phyloP scores from a whole-genome alignment of 495 filamentous ascomycete genomes.

The Hypomontagnella submonticulosa region DNA sequence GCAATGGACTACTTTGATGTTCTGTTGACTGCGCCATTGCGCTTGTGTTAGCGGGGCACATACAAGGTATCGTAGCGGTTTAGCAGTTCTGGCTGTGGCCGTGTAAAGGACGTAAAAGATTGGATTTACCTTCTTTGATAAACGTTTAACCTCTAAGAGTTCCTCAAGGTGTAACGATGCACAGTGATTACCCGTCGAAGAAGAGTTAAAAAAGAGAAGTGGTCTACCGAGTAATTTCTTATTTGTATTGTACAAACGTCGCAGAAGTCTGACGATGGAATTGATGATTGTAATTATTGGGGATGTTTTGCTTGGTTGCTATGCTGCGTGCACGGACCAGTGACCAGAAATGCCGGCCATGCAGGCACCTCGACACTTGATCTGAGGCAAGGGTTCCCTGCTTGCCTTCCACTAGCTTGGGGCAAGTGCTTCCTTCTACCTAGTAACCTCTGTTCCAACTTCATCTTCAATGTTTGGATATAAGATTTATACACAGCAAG shows the following conservation, averaged over 20 bases:
- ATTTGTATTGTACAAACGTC: conserved; percentile 7
- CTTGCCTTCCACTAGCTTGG: neutral
- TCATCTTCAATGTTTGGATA: no score
- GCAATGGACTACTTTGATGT: conserved; percentile 20
- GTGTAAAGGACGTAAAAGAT: no score
- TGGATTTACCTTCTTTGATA: no score
- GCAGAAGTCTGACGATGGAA: conserved; percentile 7
- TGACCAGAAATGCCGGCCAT: conserved; percentile 2
- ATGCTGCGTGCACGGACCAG: conserved; percentile 36
- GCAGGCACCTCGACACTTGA: conserved; percentile 24
- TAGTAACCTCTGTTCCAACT: neutral
- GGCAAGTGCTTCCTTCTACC: neutral
- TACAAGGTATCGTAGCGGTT: no score
- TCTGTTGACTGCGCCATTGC: conserved; percentile 41
- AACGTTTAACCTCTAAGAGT: no score
- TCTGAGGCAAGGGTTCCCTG: conserved; percentile 32
- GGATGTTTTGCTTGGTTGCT: conserved; percentile 43
- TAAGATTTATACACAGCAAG: no score
- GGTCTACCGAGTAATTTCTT: no score
- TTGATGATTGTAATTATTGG: conserved; percentile 27
- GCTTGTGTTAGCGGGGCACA: conserved; percentile 35
- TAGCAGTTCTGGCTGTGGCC: no score
- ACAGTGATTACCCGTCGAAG: no score
- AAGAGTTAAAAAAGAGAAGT: no score
- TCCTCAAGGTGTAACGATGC: no score